A percentile compares a stretch with the other conserved stretches of the same genome.
phyloP scores from a whole-genome alignment of 129 eudicot genomes.

The Logfia minima region DNA sequence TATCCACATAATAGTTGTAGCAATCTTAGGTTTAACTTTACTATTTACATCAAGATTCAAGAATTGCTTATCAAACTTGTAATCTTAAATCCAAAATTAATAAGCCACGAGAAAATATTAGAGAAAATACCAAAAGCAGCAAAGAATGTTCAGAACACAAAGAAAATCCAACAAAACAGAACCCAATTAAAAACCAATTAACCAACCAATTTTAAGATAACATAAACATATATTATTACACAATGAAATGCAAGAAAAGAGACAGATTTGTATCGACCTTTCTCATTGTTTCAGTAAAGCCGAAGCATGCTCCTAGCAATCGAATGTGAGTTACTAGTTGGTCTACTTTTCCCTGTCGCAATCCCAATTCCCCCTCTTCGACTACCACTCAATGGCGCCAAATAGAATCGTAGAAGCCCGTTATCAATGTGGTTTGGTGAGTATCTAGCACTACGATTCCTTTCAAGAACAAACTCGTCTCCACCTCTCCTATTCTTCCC shows the following conservation, averaged over 20 bases:
- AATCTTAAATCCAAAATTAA: no score
- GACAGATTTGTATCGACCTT: conserved; percentile 32
- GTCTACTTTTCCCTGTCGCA: conserved; percentile 43
- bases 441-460: conserved; percentile 84
- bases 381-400: conserved; percentile 82
- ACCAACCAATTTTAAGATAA: conserved; percentile 40
- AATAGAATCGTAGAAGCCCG: conserved; percentile 76
- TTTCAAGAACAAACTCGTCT: conserved; percentile 66
- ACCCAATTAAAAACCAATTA: conserved; percentile 23
- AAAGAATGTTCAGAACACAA: conserved; percentile 15
- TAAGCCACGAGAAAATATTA: background rate
- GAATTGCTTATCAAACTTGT: background rate
- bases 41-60: background rate
- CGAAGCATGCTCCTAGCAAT: conserved; percentile 68
- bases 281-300: conserved; percentile 46
- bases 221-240: conserved; percentile 29
- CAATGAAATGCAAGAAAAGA: conserved; percentile 33
- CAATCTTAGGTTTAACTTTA: background rate
- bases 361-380: conserved; percentile 57
- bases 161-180: conserved; percentile 7
- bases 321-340: conserved; percentile 54
- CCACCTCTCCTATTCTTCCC: conserved; percentile 37
- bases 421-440: conserved; percentile 76
- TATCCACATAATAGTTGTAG: background rate
- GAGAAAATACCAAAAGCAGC: background rate